A percentile compares a stretch with the other conserved stretches of the same genome.
Conservation (phyloP, 352 stramenopile genomes). For the Pythium brachiatum region DNA sequence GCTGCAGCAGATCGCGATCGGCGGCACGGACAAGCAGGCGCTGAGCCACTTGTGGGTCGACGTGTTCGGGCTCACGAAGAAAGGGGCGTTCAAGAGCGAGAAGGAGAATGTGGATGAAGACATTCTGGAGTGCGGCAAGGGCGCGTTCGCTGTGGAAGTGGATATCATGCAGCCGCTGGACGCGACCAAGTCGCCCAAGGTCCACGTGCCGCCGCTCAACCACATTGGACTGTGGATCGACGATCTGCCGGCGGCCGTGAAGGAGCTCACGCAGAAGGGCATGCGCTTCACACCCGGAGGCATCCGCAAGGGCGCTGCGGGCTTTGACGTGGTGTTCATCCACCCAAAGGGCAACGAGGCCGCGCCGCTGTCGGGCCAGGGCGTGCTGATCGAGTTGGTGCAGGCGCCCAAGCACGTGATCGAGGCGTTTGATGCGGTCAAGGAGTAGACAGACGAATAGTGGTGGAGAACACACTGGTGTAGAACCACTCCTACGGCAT, state of each 20-base stretch:
- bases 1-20: constrained; percentile 97
- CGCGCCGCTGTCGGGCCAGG: constrained; percentile 89
- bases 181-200: constrained; percentile 88
- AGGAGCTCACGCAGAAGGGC: constrained; percentile 90
- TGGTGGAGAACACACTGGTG: no score
- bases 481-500: no score
- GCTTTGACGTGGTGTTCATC: constrained; percentile 98
- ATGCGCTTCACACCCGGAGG: constrained; percentile 97
- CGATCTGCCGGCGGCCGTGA: constrained; percentile 89
- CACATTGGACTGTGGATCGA: constrained; percentile 99
- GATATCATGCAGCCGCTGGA: constrained; percentile 99
- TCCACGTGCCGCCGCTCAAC: constrained; percentile 96
- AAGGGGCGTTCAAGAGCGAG: constrained; percentile 68
- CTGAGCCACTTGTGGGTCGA: constrained; percentile 87
- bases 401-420: constrained; percentile 94
- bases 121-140: constrained; percentile 92
- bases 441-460: no score
- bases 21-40: constrained; percentile 84
- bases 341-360: constrained; percentile 97
- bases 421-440: constrained; percentile 63
- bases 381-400: constrained; percentile 97
- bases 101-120: constrained; percentile 99
- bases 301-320: constrained; percentile 96
- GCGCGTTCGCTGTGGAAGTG: constrained; percentile 93
- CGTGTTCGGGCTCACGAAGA: constrained; percentile 73